These are phyloP conservation scores for Roridomyces roridus DNA, from an alignment of 768 basidiomycete genomes.

Conservation along the genomic window DNA sequence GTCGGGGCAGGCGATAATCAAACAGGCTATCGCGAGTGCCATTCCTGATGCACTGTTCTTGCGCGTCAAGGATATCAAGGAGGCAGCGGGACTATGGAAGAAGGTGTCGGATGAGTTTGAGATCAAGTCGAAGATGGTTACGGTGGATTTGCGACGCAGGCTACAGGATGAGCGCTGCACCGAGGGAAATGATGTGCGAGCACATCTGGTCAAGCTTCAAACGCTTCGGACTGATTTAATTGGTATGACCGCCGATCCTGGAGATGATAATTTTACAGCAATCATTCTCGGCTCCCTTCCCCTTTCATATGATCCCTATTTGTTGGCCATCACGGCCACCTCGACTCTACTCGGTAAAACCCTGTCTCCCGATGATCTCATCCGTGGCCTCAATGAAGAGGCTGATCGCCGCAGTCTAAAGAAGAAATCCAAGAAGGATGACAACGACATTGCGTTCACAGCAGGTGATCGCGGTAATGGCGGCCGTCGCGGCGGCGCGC, in stretches of 20 bases:
- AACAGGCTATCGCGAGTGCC: conserved; percentile 24
- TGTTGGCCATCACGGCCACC: conserved; percentile 25
- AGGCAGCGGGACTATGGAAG: conserved; percentile 21
- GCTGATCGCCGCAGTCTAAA: conserved; percentile 9
- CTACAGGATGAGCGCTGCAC: conserved; percentile 27
- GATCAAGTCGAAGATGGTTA: conserved; percentile 19
- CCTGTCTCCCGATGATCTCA: conserved; percentile 21
- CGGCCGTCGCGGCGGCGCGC: not conserved
- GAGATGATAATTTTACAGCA: conserved; percentile 24
- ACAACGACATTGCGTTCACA: conserved; percentile 7
- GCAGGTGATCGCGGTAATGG: not conserved
- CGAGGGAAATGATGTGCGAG: conserved; percentile 25
- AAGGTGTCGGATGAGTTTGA: conserved; percentile 23
- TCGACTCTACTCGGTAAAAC: conserved; percentile 3
- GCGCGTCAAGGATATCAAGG: conserved; percentile 8
- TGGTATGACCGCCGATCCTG: conserved; percentile 23
- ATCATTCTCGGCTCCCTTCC: conserved; percentile 33
- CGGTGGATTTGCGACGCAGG: conserved; percentile 25
- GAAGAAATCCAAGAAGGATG: conserved; percentile 10
- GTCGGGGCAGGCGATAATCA: conserved; percentile 23
- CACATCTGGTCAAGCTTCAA: conserved; percentile 24
- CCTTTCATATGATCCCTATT: conserved; percentile 21
- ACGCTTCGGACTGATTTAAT: conserved; percentile 17
- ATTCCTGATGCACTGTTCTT: conserved; percentile 28
- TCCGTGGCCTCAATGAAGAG: conserved; percentile 21